Conservation (phyloP, 495 filamentous ascomycete genomes). For the Talaromyces stipitatus region DNA sequence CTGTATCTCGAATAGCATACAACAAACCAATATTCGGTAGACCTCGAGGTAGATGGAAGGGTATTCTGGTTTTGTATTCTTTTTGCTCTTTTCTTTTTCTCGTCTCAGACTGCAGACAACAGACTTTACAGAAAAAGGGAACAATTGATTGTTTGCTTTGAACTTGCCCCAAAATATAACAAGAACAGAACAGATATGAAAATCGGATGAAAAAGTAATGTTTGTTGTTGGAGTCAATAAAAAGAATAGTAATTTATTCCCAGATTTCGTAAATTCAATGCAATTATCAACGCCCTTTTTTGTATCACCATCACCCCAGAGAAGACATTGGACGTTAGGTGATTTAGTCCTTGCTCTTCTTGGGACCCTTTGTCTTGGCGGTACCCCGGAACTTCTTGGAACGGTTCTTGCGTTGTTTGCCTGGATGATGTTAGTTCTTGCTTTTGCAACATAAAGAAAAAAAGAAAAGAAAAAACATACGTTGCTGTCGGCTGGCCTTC, state of each 20-base stretch:
- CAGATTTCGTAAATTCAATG: slow-evolving; percentile 9
- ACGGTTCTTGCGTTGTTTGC: slow-evolving; percentile 99
- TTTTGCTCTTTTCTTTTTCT: slow-evolving; percentile 3
- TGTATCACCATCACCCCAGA: slow-evolving; percentile 11
- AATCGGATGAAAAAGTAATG: background rate
- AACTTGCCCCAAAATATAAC: background rate
- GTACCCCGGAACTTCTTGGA: slow-evolving; percentile 96
- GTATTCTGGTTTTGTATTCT: slow-evolving; percentile 4
- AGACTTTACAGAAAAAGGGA: slow-evolving; percentile 1
- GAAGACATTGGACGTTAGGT: slow-evolving; percentile 10
- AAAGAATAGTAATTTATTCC: slow-evolving; percentile 8
- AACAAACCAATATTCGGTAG: too few relatives aligned
- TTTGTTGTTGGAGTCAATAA: background rate
- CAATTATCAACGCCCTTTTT: slow-evolving; percentile 8
- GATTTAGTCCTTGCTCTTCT: slow-evolving; percentile 54
- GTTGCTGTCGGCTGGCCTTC: slow-evolving; percentile 94
- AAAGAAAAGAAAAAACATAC: slow-evolving; percentile 54
- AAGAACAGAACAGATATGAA: background rate
- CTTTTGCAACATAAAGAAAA: background rate
- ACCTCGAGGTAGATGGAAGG: too few relatives aligned
- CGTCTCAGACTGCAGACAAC: background rate
- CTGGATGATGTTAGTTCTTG: slow-evolving; percentile 38
- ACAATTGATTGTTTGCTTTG: background rate
- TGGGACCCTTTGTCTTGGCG: slow-evolving; percentile 81
- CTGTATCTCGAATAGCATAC: too few relatives aligned